Conservation (phyloP, 116 monocot genomes). For the Phalaenopsis hybrid region DNA sequence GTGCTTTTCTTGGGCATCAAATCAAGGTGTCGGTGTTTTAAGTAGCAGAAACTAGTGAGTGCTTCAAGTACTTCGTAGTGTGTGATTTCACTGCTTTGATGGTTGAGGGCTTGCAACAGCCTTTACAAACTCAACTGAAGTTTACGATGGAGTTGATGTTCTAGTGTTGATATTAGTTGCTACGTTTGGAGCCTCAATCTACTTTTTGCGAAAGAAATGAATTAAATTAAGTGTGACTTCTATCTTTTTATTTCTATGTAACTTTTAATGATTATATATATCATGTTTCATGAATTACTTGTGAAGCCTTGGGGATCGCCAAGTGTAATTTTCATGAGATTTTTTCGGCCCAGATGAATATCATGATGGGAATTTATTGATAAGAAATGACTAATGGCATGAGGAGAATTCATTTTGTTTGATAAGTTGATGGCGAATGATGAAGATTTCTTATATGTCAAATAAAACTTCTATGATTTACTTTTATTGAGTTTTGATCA, state of each 20-base stretch:
- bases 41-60: no score
- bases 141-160: slow-evolving; percentile 73
- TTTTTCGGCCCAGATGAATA: not conserved
- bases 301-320: not conserved
- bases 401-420: not conserved
- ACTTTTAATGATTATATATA: not conserved
- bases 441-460: not conserved
- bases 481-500: not conserved
- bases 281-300: not conserved
- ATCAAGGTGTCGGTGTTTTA: no score
- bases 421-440: not conserved
- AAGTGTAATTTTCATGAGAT: not conserved
- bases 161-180: slow-evolving; percentile 75
- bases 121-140: slow-evolving; percentile 35
- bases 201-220: slow-evolving; percentile 81
- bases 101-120: not conserved
- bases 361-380: not conserved
- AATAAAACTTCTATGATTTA: not conserved
- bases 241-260: slow-evolving; percentile 1
- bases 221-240: slow-evolving; percentile 28
- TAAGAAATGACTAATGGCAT: not conserved
- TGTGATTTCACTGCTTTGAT: no score
- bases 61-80: no score
- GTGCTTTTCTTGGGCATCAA: no score
- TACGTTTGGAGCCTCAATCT: slow-evolving; percentile 85